Base-by-base conservation (phyloP, 495 filamentous ascomycete genomes). In the Penicillium egyptiacum region DNA sequence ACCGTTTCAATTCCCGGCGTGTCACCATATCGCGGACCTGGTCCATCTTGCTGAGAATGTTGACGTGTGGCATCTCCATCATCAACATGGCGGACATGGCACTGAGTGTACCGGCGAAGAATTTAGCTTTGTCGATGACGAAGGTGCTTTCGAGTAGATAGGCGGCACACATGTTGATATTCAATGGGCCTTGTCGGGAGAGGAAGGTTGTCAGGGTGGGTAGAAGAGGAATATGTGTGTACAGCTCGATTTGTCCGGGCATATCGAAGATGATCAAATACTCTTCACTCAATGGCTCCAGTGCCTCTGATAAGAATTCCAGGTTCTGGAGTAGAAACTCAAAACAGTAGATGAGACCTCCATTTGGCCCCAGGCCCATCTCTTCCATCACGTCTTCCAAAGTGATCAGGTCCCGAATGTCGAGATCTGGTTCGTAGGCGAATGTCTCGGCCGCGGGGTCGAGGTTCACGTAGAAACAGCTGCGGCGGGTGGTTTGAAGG, bases 301-400 rank as follows among this genome's bases (percentile, higher is more conserved):
- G 85, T 1, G 86, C 81, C 48, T 96, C 89, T 41, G 89, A 91
- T 35, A 98, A 78, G 78, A 96, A 98, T 69, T 96, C 92, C 58
- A 98, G 86, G 68, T 98, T 96, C 70, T 98, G 89, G 63, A 97
- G 86, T 14, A 98, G 83, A 53, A 77, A 86, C 71, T 98, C 94
- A 77, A 98, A 97, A 75, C 94, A 98, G 81, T 94, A 96, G 66
- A 98, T 96, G 26, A 98, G 80, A 8, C 92, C 94, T 37, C 94
- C 94, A 66, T 98, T 98, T 25, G 94, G 94, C 5, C 94, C 94
- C 6, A 97, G 81, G 42, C 84, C 82, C 81, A 96, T 83, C 75
- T 98, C 94, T 55, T 97, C 94, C 94, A 98, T 98, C 25, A 96
- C 94, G 85, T 98, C 94, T 66, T 96, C 89, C 45, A 98, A 84